These are phyloP conservation scores for Stemphylium lycopersici DNA, from an alignment of 2,329 filamentous ascomycete genomes.

Conservation along the genomic window DNA sequence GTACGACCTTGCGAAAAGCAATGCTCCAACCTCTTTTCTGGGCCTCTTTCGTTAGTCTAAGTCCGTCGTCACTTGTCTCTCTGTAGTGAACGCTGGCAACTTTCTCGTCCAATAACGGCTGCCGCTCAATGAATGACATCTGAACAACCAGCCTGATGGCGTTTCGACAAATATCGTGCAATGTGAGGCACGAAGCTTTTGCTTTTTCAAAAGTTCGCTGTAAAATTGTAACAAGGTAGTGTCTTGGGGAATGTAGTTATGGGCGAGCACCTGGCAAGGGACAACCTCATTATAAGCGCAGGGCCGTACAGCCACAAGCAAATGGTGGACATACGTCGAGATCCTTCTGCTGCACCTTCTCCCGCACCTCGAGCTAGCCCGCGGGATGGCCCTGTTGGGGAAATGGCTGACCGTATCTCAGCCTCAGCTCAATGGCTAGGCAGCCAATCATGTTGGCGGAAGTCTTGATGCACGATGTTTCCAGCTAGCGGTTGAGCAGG, in stretches of 20 bases:
- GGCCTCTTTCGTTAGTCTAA: background rate
- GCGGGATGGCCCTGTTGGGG: slow-evolving; percentile 19
- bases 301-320: slow-evolving; percentile 4
- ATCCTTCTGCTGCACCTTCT: slow-evolving; percentile 4
- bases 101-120: slow-evolving; percentile 25
- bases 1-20: slow-evolving; percentile 1
- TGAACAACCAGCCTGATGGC: background rate
- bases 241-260: background rate
- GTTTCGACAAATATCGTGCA: background rate
- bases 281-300: slow-evolving; percentile 8
- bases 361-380: slow-evolving; percentile 10
- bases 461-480: background rate
- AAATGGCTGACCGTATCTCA: slow-evolving; percentile 30
- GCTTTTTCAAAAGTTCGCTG: background rate
- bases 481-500: background rate
- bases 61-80: background rate
- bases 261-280: background rate
- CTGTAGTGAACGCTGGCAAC: slow-evolving; percentile 3
- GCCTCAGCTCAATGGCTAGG: slow-evolving; percentile 18
- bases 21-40: background rate
- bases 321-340: slow-evolving; percentile 4
- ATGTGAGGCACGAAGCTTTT: background rate
- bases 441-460: slow-evolving; percentile 14
- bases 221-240: background rate
- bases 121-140: slow-evolving; percentile 21